phyloP scores from a whole-genome alignment of 306 rosid species.

The Macrotyloma uniflorum region DNA sequence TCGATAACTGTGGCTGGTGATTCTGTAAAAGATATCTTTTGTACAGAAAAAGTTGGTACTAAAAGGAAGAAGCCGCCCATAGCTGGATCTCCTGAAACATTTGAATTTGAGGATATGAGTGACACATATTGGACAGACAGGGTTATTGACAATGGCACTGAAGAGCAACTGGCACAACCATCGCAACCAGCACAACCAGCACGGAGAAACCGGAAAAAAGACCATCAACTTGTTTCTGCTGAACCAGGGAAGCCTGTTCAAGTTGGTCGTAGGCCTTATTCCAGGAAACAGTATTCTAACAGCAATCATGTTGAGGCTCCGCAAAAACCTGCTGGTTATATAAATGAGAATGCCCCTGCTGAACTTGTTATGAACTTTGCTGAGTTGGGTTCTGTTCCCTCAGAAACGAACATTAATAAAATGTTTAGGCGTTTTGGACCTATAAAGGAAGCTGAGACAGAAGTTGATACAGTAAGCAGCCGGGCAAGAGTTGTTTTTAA shows the following conservation, averaged over 20 bases:
- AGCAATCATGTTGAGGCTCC: constrained; percentile 42
- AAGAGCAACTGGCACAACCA: constrained; percentile 63
- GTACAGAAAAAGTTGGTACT: constrained; percentile 48
- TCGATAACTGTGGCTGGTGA: constrained; percentile 50
- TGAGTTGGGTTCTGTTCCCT: constrained; percentile 79
- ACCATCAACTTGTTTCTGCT: constrained; percentile 48
- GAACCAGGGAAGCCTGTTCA: constrained; percentile 64
- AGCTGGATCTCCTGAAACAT: constrained; percentile 64
- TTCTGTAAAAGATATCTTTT: constrained; percentile 47
- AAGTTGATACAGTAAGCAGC: constrained; percentile 82
- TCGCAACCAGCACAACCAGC: constrained; percentile 57
- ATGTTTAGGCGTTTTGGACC: constrained; percentile 96
- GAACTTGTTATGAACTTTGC: constrained; percentile 93
- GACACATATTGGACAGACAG: constrained; percentile 97
- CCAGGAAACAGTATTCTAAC: constrained; percentile 67
- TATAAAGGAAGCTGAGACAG: constrained; percentile 87
- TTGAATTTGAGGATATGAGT: constrained; percentile 95
- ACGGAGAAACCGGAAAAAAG: constrained; percentile 59
- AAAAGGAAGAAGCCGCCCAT: constrained; percentile 61
- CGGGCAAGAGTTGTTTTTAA: constrained; percentile 95
- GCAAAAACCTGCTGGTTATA: constrained; percentile 71
- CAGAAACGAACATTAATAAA: constrained; percentile 73
- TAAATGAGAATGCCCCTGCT: constrained; percentile 77
- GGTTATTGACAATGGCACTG: constrained; percentile 83
- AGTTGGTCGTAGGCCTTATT: constrained; percentile 69